A percentile compares a stretch with the other conserved stretches of the same genome.
phyloP scores from a whole-genome alignment of 495 filamentous ascomycete genomes.

The Pyrenula massariospora region DNA sequence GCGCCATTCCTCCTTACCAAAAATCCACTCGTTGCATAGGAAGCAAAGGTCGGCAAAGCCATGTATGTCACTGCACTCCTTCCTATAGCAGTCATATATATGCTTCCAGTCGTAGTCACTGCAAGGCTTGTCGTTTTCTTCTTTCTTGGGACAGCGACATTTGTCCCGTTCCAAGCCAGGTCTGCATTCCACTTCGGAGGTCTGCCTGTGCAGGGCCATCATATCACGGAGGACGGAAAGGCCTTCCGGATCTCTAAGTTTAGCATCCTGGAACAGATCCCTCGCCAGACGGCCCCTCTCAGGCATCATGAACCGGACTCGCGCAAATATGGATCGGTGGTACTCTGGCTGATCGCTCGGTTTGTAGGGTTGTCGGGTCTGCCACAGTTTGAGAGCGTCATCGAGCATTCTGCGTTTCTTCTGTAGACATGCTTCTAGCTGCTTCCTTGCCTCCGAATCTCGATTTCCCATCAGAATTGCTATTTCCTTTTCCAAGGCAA shows the following conservation, averaged over 20 bases:
- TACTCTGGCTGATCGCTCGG: not conserved
- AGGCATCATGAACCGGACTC: constrained; percentile 8
- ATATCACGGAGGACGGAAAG: constrained; percentile 25
- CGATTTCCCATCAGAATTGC: not conserved
- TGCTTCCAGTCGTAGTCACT: constrained; percentile 6
- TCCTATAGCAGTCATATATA: constrained; percentile 10
- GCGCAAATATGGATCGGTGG: not conserved
- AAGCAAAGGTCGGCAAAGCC: constrained; percentile 12
- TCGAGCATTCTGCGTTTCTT: constrained; percentile 11
- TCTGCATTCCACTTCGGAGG: constrained; percentile 4
- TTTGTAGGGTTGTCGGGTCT: constrained; percentile 7
- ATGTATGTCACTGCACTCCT: constrained; percentile 5
- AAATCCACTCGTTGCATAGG: constrained; percentile 13
- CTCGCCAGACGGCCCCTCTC: constrained; percentile 10
- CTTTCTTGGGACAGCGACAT: constrained; percentile 5
- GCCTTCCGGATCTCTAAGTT: constrained; percentile 6
- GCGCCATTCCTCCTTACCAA: constrained; percentile 4
- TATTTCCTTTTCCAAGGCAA: constrained; percentile 5
- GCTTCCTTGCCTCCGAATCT: constrained; percentile 1
- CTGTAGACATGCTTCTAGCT: constrained; percentile 6
- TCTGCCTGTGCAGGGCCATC: constrained; percentile 15
- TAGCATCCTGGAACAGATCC: constrained; percentile 10
- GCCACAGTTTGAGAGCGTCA: constrained; percentile 8
- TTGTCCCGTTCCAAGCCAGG: constrained; percentile 10
- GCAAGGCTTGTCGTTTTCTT: constrained; percentile 2